These are phyloP conservation scores for Dillenia suffruticosa DNA, from an alignment of 164 flowering plant genomes.

Conservation along the genomic window DNA sequence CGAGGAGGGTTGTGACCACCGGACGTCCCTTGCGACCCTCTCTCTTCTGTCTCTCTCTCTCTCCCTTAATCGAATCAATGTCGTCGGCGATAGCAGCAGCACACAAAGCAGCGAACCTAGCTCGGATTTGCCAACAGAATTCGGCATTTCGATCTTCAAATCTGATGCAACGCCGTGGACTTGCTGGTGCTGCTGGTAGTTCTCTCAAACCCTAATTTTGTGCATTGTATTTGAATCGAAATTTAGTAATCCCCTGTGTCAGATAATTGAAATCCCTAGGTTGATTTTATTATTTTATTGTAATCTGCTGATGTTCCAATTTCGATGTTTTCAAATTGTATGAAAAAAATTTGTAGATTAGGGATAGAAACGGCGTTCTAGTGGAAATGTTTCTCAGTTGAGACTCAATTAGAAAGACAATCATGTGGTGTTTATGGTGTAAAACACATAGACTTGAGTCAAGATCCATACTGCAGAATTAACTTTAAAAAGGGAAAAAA, in stretches of 20 bases:
- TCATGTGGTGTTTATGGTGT: too few relatives aligned
- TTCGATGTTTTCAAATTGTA: too few relatives aligned
- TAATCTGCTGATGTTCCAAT: too few relatives aligned
- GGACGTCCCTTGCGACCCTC: too few relatives aligned
- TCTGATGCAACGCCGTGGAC: constrained; percentile 41
- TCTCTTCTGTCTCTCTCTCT: constrained; percentile 1
- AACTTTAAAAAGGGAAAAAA: too few relatives aligned
- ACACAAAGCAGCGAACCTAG: constrained; percentile 26
- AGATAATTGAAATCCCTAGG: neutral
- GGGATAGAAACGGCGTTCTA: too few relatives aligned
- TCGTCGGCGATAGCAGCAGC: constrained; percentile 25
- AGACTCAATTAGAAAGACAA: too few relatives aligned
- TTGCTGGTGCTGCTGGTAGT: constrained; percentile 53
- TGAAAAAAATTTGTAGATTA: too few relatives aligned
- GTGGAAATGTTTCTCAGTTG: too few relatives aligned
- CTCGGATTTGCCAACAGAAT: constrained; percentile 16
- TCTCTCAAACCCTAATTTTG: neutral
- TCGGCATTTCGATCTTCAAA: constrained; percentile 17
- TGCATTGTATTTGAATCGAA: neutral
- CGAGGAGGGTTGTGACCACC: too few relatives aligned
- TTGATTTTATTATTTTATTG: neutral
- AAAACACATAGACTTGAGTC: too few relatives aligned
- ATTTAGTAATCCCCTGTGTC: neutral
- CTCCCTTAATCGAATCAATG: constrained; percentile 8
- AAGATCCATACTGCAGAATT: too few relatives aligned